Percentiles rank a stretch among this genome's conserved stretches.
Conservation (phyloP, 805 yeast genomes). For the Blastobotrys terrestris region DNA sequence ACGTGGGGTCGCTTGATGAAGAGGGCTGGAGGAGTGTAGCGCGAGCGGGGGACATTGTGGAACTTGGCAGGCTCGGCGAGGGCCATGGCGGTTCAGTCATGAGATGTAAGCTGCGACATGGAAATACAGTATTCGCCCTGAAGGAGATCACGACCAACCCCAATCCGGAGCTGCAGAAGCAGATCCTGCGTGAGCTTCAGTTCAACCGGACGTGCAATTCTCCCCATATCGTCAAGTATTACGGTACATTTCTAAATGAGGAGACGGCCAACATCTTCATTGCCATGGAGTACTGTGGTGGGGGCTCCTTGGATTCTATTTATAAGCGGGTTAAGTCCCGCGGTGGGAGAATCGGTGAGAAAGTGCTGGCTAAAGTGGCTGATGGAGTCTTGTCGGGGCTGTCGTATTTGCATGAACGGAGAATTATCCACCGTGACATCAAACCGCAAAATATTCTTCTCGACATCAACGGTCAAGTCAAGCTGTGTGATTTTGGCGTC, state of each 20-base stretch:
- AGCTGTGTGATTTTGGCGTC: conserved; percentile 95
- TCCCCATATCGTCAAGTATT: conserved; percentile 82
- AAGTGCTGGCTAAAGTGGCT: conserved; percentile 85
- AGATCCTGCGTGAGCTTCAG: conserved; percentile 83
- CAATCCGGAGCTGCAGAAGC: conserved; percentile 82
- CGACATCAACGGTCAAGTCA: conserved; percentile 72
- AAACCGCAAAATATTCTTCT: conserved; percentile 90
- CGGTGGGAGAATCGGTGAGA: conserved; percentile 87
- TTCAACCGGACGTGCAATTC: conserved; percentile 78
- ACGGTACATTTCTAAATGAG: conserved; percentile 83
- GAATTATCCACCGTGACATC: conserved; percentile 90
- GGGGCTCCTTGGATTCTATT: conserved; percentile 84
- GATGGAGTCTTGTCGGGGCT: conserved; percentile 79
- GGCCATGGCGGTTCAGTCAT: conserved; percentile 92
- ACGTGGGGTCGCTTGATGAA: conserved; percentile 48
- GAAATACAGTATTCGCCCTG: conserved; percentile 71
- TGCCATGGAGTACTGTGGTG: conserved; percentile 97
- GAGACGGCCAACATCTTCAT: conserved; percentile 77
- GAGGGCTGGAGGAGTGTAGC: conserved; percentile 68
- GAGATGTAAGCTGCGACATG: conserved; percentile 59
- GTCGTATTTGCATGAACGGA: conserved; percentile 79
- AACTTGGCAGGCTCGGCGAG: conserved; percentile 75
- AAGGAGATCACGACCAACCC: conserved; percentile 70
- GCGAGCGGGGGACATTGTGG: conserved; percentile 53
- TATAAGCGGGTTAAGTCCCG: conserved; percentile 66